Base-by-base conservation (phyloP, 108 stramenopile species). In the Nannochloropsis gaditana region DNA sequence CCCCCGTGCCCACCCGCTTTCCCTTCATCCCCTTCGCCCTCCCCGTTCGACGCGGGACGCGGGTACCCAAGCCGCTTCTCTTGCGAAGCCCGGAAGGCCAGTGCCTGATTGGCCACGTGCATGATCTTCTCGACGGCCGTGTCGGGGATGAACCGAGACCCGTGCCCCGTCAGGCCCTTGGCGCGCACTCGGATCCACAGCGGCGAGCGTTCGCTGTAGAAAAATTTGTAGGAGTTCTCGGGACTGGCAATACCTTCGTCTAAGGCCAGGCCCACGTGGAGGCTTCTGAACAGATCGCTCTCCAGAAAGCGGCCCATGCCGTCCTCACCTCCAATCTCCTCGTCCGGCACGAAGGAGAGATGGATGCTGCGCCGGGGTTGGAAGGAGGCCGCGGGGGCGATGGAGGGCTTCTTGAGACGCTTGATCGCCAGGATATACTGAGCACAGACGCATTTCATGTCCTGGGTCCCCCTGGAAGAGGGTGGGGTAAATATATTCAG, bases 401-500 rank as follows among this genome's bases (percentile, higher is more conserved):
- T 15, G 59, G 59, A 73, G 59, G 59, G 59, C 19, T 73, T n/a
- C 45, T 83, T 88, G 11, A 90, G 87, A 42, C 87, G 82, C 6
- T 91, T 87, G 59, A 97, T 86, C 11, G 95, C 95, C 84, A 94
- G 94, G 44, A 98, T 92, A 86, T 98, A 98, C 89, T 98, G 97
- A 9, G 95, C 90, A 80, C 95, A 95, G 11, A 98, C 97, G 90
- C 95, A 95, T 86, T 97, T 97, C 97, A 97, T 97, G 86, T 96
- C 95, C 87, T 97, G 96, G 9, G 82, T 82, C 3, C 42, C 43
- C n/a, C 43, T 43, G 82, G 82, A 82, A 82, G 82, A 21, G 5
- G 42, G 82, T 21, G 43, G 82, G 43, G 19, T 17, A 9, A 43
- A 82, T 31, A 31, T 31, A 31, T 31, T 31, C 31, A 31, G 31